Evolutionary conservation across 345 rosid genomes (phyloP).

Genomic region (Lepidium aucheri): DNA sequence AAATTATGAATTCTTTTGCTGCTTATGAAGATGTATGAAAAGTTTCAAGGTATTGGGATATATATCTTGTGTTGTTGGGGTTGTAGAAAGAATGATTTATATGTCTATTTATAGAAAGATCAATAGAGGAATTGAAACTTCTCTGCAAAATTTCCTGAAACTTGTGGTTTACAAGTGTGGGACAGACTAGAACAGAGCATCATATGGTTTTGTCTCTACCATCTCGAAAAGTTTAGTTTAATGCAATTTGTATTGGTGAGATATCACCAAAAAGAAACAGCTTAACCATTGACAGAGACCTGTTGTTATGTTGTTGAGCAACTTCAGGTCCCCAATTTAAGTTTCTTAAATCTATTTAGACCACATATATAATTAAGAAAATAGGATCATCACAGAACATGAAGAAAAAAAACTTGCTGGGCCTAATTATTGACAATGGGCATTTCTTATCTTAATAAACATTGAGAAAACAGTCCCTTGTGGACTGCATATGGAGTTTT

Average conservation of each 20-base stretch:
- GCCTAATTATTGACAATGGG: neutral
- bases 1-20: too few relatives aligned
- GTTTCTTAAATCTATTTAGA: neutral
- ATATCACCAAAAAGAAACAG: neutral
- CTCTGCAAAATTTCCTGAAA: neutral
- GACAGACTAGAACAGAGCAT: neutral
- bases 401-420: constrained; percentile 5
- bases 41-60: too few relatives aligned
- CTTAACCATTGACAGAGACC: neutral
- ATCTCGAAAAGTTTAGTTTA: neutral
- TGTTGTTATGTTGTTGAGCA: constrained; percentile 4
- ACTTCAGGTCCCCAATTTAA: constrained; percentile 12
- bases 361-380: too few relatives aligned
- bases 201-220: constrained; percentile 21
- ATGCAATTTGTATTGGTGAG: neutral
- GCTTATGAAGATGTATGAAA: too few relatives aligned
- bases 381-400: constrained; percentile 5
- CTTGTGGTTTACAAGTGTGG: constrained; percentile 14
- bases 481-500: constrained; percentile 11
- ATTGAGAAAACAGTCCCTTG: constrained; percentile 18
- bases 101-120: constrained; percentile 2
- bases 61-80: too few relatives aligned
- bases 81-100: neutral
- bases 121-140: neutral
- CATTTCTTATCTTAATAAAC: neutral